Percentiles rank a stretch among this genome's conserved stretches.
Evolutionary conservation across 148 eudicot genomes (phyloP).

Genomic region (Rhododendron kiyosumense): DNA sequence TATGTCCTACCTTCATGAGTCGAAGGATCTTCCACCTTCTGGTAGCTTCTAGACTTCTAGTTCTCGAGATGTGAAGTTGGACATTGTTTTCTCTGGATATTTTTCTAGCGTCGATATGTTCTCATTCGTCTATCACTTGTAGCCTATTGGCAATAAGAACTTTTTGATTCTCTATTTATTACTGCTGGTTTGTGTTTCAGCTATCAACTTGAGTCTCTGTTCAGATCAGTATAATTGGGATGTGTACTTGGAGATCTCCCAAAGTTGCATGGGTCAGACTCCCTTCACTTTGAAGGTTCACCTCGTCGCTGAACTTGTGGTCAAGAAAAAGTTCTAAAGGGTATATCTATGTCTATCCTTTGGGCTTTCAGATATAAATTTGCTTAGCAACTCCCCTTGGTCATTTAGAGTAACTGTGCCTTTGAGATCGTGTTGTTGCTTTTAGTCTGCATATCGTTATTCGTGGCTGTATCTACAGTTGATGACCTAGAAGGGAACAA

Average conservation of each 20-base stretch:
- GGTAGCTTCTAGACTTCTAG: background rate
- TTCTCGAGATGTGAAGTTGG: background rate
- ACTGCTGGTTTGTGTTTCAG: background rate
- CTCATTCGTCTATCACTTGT: background rate
- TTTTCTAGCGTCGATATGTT: background rate
- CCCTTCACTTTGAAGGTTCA: background rate
- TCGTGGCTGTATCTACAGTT: slow-evolving; percentile 9
- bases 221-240: background rate
- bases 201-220: background rate
- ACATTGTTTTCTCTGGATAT: background rate
- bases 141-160: background rate
- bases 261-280: background rate
- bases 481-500: slow-evolving; percentile 14
- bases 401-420: background rate
- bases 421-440: background rate
- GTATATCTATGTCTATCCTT: background rate
- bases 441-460: background rate
- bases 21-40: background rate
- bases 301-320: background rate
- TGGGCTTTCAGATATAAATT: background rate
- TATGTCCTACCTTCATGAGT: background rate
- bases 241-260: background rate
- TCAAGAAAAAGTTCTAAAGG: background rate
- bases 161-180: background rate
- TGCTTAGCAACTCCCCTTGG: background rate